Conservation (phyloP, 1,139 yeast genomes). For the Yamadazyma dushanensis region DNA sequence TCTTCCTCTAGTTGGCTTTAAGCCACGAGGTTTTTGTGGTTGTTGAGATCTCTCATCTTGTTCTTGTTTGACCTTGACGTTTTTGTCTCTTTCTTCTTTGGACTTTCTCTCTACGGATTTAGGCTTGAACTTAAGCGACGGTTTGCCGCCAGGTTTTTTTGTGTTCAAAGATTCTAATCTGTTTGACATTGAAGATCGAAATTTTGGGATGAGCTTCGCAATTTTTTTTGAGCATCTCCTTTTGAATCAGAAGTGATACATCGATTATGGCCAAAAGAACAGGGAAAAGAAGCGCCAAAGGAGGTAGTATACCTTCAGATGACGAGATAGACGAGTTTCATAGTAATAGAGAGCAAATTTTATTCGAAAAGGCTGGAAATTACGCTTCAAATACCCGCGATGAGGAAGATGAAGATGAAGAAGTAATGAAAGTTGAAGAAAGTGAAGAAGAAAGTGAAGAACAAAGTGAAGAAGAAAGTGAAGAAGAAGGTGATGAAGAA, state of each 20-base stretch:
- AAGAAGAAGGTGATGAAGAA: conserved; percentile 40
- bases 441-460: conserved; percentile 33
- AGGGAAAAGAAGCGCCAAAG: neutral
- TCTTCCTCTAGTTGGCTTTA: conserved; percentile 31
- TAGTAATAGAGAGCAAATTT: conserved; percentile 60
- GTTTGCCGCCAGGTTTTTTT: conserved; percentile 38
- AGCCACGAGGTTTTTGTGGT: conserved; percentile 27
- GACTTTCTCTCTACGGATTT: conserved; percentile 80
- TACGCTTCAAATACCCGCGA: conserved; percentile 29
- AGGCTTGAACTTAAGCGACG: conserved; percentile 70
- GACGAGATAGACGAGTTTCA: conserved; percentile 77
- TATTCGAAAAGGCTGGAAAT: conserved; percentile 59
- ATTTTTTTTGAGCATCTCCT: conserved; percentile 3
- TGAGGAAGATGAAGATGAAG: conserved; percentile 26
- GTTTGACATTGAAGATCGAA: conserved; percentile 33
- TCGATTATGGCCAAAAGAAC: conserved; percentile 5
- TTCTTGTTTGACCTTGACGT: conserved; percentile 48
- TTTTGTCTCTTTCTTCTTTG: conserved; percentile 80
- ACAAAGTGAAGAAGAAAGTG: conserved; percentile 30
- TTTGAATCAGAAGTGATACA: too few relatives aligned
- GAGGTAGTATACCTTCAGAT: conserved; percentile 9
- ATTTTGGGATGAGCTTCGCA: conserved; percentile 5
- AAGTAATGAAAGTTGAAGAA: conserved; percentile 23
- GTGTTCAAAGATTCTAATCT: conserved; percentile 45
- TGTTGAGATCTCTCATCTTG: conserved; percentile 20